Conservation (phyloP, 768 basidiomycete genomes). For the Boletales sp. region DNA sequence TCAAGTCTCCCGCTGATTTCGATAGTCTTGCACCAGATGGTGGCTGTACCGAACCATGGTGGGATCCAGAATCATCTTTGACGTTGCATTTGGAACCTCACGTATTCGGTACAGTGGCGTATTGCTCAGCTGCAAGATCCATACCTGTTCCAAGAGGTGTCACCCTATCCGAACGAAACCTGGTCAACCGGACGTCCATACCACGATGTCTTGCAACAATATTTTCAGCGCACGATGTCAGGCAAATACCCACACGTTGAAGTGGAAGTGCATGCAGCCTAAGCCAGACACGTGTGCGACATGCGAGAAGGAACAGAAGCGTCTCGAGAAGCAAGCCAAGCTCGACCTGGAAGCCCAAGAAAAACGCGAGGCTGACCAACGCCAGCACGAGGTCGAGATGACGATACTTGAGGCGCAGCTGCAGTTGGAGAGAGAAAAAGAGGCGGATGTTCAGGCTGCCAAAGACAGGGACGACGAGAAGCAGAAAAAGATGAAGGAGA, state of each 20-base stretch:
- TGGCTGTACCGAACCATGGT: constrained; percentile 63
- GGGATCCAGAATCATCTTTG: constrained; percentile 10
- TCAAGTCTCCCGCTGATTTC: constrained; percentile 47
- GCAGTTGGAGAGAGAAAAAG: constrained; percentile 24
- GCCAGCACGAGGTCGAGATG: constrained; percentile 39
- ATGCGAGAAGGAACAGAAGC: constrained; percentile 13
- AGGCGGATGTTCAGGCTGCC: constrained; percentile 36
- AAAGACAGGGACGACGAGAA: constrained; percentile 44
- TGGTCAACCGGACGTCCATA: constrained; percentile 29
- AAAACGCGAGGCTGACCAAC: constrained; percentile 43
- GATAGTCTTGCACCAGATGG: constrained; percentile 54
- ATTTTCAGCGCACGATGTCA: too few relatives aligned
- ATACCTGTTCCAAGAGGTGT: constrained; percentile 34
- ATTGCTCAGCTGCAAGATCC: neutral
- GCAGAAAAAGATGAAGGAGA: constrained; percentile 41
- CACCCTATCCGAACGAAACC: constrained; percentile 51
- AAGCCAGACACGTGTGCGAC: too few relatives aligned
- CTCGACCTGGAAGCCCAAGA: constrained; percentile 41
- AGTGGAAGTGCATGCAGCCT: too few relatives aligned
- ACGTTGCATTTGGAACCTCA: neutral
- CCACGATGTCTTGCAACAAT: too few relatives aligned
- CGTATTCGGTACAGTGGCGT: too few relatives aligned
- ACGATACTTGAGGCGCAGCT: constrained; percentile 43
- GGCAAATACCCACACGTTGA: too few relatives aligned
- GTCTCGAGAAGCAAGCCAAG: constrained; percentile 39